phyloP scores from a whole-genome alignment of 1,284 basidiomycete genomes.

The Bondarzewia mesenterica region DNA sequence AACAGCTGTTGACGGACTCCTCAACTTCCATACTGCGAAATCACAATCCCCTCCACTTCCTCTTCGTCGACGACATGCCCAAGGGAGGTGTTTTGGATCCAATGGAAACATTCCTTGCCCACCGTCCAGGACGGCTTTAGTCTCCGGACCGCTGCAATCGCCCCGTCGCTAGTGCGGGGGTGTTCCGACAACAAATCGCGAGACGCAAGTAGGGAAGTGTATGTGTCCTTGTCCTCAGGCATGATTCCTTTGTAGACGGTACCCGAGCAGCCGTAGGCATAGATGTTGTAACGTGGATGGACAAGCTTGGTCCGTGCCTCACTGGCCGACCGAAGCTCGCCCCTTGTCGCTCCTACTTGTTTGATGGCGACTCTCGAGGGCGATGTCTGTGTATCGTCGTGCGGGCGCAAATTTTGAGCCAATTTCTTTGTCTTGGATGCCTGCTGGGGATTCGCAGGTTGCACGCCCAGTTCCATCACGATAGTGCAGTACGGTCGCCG shows the following conservation, averaged over 20 bases:
- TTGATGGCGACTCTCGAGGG: too few species aligned
- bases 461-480: not conserved
- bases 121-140: not conserved
- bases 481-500: not conserved
- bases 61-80: too few species aligned
- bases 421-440: too few species aligned
- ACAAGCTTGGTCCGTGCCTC: not conserved
- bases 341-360: not conserved
- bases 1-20: too few species aligned
- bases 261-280: not conserved
- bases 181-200: not conserved
- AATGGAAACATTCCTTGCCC: not conserved
- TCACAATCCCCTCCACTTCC: too few species aligned
- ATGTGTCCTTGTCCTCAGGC: not conserved
- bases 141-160: not conserved
- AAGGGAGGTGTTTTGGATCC: not conserved
- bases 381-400: too few species aligned
- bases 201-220: not conserved
- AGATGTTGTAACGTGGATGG: not conserved
- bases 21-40: too few species aligned
- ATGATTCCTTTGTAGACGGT: not conserved
- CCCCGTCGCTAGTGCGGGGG: not conserved
- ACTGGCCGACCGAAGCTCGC: not conserved
- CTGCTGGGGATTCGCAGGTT: too few species aligned
- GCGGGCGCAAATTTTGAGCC: too few species aligned